Base-by-base conservation (phyloP, 139 green algal genomes). In the Yamagishiella unicocca region DNA sequence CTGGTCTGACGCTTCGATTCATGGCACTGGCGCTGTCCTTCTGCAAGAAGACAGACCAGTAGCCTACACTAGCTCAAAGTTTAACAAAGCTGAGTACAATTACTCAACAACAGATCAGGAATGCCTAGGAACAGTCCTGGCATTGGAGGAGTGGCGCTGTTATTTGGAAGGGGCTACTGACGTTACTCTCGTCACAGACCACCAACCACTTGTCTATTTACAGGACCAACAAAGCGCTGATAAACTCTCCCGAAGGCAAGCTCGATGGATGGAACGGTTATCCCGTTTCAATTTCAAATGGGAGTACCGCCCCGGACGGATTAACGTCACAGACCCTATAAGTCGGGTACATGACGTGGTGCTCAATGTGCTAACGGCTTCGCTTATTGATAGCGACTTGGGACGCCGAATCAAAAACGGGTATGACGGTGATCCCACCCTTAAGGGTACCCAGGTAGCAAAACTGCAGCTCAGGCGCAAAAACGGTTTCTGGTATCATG, bases 81-180 rank as follows among this genome's bases (percentile, higher is more conserved):
- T 93, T 2, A 73, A 12, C 35, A 14, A 43, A 22, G 85, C 91
- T 54, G 84, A 96, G 55, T 33, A 22, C 1, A 90, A 90, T 45
- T 96, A 95, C 80, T 35, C 82, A 1, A 90, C 83, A n/a, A 62
- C 50, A 46, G 92, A 94, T 10, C 90, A 92, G 17, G 91, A 96
- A 37, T 53, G 93, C 29, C 46, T 95, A 1, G 93, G 75, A 21
- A 79, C 94, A 24, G 45, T 92, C 0, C 35, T 82, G 4, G 81
- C 87, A 1, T 24, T 92, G 0, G 53, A 87, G 29, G 4, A 90
- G 33, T 96, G 93, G 93, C 55, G 90, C 21, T 85, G 82, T 29
- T 94, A 94, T 50, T 66, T 95, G 0, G 67, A 88, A n/a, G 86
- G 90, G 2, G 7, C 17, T 0, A 19, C n/a, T n/a, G n/a, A 62